Conservation (phyloP, 1,139 yeast genomes). For the Hanseniaspora sp. region DNA sequence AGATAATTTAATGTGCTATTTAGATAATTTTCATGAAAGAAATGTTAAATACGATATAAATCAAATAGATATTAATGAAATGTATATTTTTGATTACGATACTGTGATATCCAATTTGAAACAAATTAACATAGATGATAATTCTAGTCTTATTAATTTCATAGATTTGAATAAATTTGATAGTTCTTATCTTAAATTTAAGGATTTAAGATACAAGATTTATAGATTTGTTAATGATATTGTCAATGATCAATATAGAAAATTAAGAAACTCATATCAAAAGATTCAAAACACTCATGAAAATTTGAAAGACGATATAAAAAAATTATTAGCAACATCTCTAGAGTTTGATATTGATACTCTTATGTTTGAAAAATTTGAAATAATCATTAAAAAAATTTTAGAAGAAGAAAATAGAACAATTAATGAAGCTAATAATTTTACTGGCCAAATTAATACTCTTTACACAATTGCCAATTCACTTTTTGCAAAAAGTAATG, state of each 20-base stretch:
- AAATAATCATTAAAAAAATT: neutral
- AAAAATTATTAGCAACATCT: neutral
- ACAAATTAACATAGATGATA: neutral
- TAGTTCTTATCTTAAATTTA: neutral
- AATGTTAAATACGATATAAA: neutral
- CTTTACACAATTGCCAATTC: conserved; percentile 26
- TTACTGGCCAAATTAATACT: conserved; percentile 17
- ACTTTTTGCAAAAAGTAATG: conserved; percentile 23
- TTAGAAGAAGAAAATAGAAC: neutral
- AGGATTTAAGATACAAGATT: conserved; percentile 8
- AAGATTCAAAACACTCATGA: neutral
- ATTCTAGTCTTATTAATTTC: neutral
- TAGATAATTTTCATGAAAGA: neutral
- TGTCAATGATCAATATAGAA: neutral
- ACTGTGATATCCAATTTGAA: neutral
- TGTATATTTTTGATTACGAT: neutral
- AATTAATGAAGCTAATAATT: neutral
- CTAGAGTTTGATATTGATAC: conserved; percentile 10
- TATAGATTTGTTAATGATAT: neutral
- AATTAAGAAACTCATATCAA: neutral
- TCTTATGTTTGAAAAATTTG: conserved; percentile 9
- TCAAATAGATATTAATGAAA: neutral
- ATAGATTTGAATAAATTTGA: conserved; percentile 4
- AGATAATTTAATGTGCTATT: neutral
- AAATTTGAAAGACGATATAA: neutral